Conservation (phyloP, 352 stramenopile genomes). For the Pythium oligandrum region DNA sequence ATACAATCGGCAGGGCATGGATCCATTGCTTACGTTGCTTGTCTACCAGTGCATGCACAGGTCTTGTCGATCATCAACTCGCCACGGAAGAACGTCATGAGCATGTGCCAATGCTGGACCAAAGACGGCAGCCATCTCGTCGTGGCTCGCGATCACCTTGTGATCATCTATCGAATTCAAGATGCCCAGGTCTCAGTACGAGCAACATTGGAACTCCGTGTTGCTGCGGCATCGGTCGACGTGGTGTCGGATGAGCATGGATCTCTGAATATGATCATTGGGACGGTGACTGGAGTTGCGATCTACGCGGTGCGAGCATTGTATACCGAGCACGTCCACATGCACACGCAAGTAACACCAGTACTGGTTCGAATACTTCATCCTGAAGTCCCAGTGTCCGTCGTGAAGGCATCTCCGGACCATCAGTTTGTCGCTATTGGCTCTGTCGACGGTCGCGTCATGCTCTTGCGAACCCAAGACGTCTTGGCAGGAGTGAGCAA, state of each 20-base stretch:
- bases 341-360: not conserved
- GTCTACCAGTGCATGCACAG: conserved; percentile 2
- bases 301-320: conserved; percentile 1
- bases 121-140: conserved; percentile 23
- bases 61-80: conserved; percentile 19
- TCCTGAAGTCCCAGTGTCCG: conserved; percentile 29
- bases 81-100: conserved; percentile 13
- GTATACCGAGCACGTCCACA: not conserved
- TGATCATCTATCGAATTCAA: conserved; percentile 27
- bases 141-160: conserved; percentile 22
- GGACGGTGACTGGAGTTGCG: conserved; percentile 5
- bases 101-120: conserved; percentile 56
- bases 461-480: conserved; percentile 7
- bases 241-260: conserved; percentile 9
- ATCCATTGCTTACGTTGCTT: conserved; percentile 4
- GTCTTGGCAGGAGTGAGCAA: not conserved
- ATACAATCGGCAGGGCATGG: not conserved
- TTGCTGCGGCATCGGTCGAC: conserved; percentile 32
- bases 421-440: conserved; percentile 28
- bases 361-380: not conserved
- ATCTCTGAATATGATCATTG: conserved; percentile 1
- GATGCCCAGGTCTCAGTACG: conserved; percentile 15
- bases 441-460: conserved; percentile 47
- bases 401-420: conserved; percentile 35
- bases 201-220: conserved; percentile 19